phyloP scores from a whole-genome alignment of 1,139 yeast species.

The Pichia sp. region DNA sequence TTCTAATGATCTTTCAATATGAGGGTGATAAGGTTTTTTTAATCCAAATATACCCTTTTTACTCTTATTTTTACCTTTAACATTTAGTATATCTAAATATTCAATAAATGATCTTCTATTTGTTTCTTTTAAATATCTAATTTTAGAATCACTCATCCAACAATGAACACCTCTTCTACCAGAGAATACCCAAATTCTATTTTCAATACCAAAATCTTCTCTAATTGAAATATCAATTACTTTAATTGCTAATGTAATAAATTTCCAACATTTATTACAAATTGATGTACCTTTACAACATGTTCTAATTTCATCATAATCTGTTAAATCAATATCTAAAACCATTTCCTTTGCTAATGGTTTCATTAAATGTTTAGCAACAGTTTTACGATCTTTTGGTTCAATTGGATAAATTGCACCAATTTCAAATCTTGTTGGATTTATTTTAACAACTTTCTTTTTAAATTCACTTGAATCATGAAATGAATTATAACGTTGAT shows the following conservation, averaged over 20 bases:
- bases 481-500: conserved; percentile 83
- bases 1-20: conserved; percentile 66
- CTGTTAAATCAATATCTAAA: conserved; percentile 96
- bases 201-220: conserved; percentile 85
- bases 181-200: conserved; percentile 90
- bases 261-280: conserved; percentile 90
- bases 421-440: conserved; percentile 89
- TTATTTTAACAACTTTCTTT: conserved; percentile 59
- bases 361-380: conserved; percentile 74
- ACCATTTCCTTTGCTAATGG: conserved; percentile 84
- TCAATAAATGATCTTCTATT: conserved; percentile 74
- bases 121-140: conserved; percentile 65
- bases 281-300: conserved; percentile 85
- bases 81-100: conserved; percentile 71
- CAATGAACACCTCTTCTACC: conserved; percentile 99
- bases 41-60: conserved; percentile 38
- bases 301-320: conserved; percentile 88
- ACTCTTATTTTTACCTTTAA: conserved; percentile 37
- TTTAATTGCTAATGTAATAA: conserved; percentile 79
- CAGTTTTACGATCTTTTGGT: conserved; percentile 74
- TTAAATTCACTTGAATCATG: conserved; percentile 65
- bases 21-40: conserved; percentile 86
- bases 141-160: conserved; percentile 88
- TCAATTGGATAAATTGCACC: conserved; percentile 89
- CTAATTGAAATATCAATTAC: conserved; percentile 65